Base-by-base conservation (phyloP, 2,329 filamentous ascomycete species). In the Amphichorda felina region DNA sequence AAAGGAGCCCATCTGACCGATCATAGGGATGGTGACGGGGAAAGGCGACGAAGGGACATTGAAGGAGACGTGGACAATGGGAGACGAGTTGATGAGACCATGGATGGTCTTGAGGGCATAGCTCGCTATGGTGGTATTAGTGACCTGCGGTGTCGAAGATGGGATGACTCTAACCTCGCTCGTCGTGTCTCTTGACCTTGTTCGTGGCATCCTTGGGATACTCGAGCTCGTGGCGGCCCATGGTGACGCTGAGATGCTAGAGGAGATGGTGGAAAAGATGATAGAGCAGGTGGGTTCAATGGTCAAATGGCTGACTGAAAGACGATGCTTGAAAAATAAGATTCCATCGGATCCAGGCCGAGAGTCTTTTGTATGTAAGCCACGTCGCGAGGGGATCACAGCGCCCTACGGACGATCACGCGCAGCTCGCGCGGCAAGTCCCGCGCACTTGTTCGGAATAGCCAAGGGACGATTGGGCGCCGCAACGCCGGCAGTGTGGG, bases 21-120 rank as follows among this genome's bases (percentile, higher is more conserved):
- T 83, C 84, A 93, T 89, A 41, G 86, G 86, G 2, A 94, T 68
- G 36, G 80, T 78, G 35, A 75, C 72, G 4, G 85, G 84, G 50
- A 88, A 91, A 1, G 81, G 78, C 36, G 76, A 72, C 30, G 65
- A 59, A 1, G 69, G 62, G 4, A 68, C 59, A 34, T 69, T 73
- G 67, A 93, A 93, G 43, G 84, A 86, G 47, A 93, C 77, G 59
- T 93, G 79, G 13, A 91, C 67, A 34, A 93, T 70, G 26, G 74
- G 75, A n/a, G 72, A 72, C 15, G 66, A 66, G 57, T 89, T 87
- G 57, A 94, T 64, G 49, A 93, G 81, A 39, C 59, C 54, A 54
- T 93, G 82, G 50, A 93, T 84, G 7, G 76, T 73, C 33, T 74
- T 64, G 34, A 81, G 68, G 38, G 84, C 75, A 51, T 94, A 93